These are phyloP conservation scores for Lasiodiplodia sp. DNA, from an alignment of 2,329 filamentous ascomycete species.

Conservation along the genomic window DNA sequence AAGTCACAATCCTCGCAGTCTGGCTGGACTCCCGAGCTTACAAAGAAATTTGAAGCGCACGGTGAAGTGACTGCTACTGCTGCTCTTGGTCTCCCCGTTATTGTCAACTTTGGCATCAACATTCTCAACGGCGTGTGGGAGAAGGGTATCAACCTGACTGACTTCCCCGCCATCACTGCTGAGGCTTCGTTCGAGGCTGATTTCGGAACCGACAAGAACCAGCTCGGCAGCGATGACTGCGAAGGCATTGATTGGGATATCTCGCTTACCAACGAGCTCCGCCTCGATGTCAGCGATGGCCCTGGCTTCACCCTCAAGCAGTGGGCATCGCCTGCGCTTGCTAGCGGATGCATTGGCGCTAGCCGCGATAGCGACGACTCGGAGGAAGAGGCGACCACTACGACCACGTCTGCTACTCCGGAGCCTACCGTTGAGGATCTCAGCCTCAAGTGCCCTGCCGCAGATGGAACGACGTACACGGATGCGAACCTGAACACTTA, in stretches of 20 bases:
- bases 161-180: constrained; percentile 30
- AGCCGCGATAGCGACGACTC: neutral
- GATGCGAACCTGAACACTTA: constrained; percentile 6
- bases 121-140: constrained; percentile 29
- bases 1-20: constrained; percentile 6
- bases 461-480: constrained; percentile 8
- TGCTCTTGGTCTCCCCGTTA: constrained; percentile 28
- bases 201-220: constrained; percentile 17
- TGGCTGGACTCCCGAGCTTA: constrained; percentile 30
- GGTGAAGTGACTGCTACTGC: constrained; percentile 29
- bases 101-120: constrained; percentile 27
- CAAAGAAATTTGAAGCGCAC: constrained; percentile 31
- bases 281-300: constrained; percentile 13
- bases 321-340: constrained; percentile 16
- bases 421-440: neutral
- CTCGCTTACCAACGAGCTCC: constrained; percentile 28
- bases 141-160: constrained; percentile 30
- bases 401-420: neutral
- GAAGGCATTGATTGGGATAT: constrained; percentile 31
- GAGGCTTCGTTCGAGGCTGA: constrained; percentile 21
- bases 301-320: constrained; percentile 19
- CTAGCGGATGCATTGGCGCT: constrained; percentile 20
- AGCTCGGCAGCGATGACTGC: constrained; percentile 29
- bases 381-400: neutral
- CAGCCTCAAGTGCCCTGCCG: constrained; percentile 18